phyloP scores from a whole-genome alignment of 1,139 yeast genomes.

The Blastobotrys petasosporus region DNA sequence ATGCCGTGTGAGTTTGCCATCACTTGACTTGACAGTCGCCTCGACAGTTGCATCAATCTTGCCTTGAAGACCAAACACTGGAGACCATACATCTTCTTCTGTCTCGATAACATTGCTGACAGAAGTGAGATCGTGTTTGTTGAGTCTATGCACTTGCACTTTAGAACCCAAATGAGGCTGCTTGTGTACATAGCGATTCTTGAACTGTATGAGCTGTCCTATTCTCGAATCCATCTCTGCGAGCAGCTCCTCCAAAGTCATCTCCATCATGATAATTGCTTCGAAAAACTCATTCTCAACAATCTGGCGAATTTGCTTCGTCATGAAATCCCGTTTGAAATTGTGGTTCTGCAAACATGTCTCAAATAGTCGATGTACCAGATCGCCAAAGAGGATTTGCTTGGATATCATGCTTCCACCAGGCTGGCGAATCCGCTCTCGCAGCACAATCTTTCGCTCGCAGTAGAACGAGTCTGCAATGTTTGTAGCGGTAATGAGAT shows the following conservation, averaged over 20 bases:
- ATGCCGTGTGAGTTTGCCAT: conserved; percentile 28
- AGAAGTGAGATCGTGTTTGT: conserved; percentile 27
- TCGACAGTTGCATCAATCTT: conserved; percentile 82
- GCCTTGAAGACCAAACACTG: conserved; percentile 87
- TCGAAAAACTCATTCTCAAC: conserved; percentile 43
- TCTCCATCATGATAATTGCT: conserved; percentile 53
- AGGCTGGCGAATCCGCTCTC: conserved; percentile 49
- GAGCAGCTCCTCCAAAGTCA: conserved; percentile 43
- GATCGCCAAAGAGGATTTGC: conserved; percentile 67
- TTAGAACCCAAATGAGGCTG: conserved; percentile 24
- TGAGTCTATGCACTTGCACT: conserved; percentile 25
- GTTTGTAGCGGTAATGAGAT: conserved; percentile 71
- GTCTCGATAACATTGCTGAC: conserved; percentile 67
- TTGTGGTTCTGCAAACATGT: conserved; percentile 46
- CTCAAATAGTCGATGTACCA: conserved; percentile 77
- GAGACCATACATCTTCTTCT: conserved; percentile 91
- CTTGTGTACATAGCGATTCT: conserved; percentile 39
- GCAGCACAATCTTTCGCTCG: conserved; percentile 61
- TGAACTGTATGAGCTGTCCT: conserved; percentile 61
- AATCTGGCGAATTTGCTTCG: conserved; percentile 38
- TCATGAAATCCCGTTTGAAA: conserved; percentile 44
- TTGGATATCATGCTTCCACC: conserved; percentile 31
- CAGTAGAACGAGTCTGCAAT: conserved; percentile 74
- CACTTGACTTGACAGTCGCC: conserved; percentile 28
- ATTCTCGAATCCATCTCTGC: conserved; percentile 47